Percentiles rank a stretch among this genome's conserved stretches.
Evolutionary conservation across 2,329 filamentous ascomycete genomes (phyloP).

Genomic region (Canariomyces notabilis): DNA sequence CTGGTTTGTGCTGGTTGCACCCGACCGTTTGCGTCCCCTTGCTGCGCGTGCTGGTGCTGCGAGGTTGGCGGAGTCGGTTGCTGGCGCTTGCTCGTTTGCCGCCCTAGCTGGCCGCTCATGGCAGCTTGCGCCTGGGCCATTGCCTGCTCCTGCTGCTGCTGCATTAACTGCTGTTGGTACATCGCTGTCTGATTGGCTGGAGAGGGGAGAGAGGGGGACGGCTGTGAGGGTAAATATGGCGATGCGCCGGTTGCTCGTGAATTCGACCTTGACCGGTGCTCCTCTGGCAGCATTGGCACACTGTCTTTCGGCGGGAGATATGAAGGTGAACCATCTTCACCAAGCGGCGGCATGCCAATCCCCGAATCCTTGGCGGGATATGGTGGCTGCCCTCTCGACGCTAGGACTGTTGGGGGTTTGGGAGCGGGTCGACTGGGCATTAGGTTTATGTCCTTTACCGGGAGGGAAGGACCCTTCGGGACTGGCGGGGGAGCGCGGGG

Average conservation of each 20-base stretch:
- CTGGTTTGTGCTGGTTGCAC: constrained; percentile 30
- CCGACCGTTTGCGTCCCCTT: constrained; percentile 34
- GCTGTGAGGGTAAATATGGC: constrained; percentile 45
- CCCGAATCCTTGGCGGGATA: constrained; percentile 58
- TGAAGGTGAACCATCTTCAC: constrained; percentile 49
- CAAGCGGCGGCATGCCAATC: constrained; percentile 55
- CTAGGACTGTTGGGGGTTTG: constrained; percentile 68
- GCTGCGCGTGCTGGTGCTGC: constrained; percentile 42
- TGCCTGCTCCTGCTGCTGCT: constrained; percentile 84
- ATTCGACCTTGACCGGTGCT: constrained; percentile 64
- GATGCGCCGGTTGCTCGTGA: constrained; percentile 55
- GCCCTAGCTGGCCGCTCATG: constrained; percentile 64
- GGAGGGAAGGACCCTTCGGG: constrained; percentile 52
- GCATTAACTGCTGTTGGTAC: constrained; percentile 60
- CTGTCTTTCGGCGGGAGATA: constrained; percentile 50
- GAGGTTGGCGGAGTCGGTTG: constrained; percentile 48
- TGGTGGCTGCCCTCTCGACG: constrained; percentile 51
- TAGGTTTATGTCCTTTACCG: constrained; percentile 53
- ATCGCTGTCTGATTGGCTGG: constrained; percentile 36
- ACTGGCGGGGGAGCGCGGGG: constrained; percentile 89
- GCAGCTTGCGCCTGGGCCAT: constrained; percentile 75
- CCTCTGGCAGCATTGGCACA: constrained; percentile 58
- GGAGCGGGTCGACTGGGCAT: constrained; percentile 82
- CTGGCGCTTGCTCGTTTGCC: constrained; percentile 66
- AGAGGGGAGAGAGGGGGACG: constrained; percentile 34